A percentile compares a stretch with the other conserved stretches of the same genome.
phyloP scores from a whole-genome alignment of 768 basidiomycete genomes.

The Termitomyces bulborhizus region DNA sequence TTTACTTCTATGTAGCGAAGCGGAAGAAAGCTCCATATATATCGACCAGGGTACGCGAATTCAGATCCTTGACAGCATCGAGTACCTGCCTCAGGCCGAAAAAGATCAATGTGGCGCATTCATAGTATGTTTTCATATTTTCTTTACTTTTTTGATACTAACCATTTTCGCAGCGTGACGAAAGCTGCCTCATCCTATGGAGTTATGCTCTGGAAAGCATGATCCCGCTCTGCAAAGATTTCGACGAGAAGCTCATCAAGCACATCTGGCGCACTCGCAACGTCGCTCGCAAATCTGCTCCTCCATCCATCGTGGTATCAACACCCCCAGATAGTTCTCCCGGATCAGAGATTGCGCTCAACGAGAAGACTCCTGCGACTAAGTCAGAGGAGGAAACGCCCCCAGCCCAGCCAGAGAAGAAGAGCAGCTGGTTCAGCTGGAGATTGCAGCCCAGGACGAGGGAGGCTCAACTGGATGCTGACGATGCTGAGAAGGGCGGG shows the following conservation, averaged over 20 bases:
- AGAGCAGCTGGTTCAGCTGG: slow-evolving; percentile 40
- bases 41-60: slow-evolving; percentile 82
- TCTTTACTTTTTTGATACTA: not conserved
- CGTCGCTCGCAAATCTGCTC: slow-evolving; percentile 15
- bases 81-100: slow-evolving; percentile 65
- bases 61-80: slow-evolving; percentile 70
- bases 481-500: slow-evolving; percentile 34
- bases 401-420: slow-evolving; percentile 6
- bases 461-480: not conserved
- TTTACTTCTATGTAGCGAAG: slow-evolving; percentile 30
- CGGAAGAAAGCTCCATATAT: slow-evolving; percentile 49
- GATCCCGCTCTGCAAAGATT: slow-evolving; percentile 64
- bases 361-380: slow-evolving; percentile 26
- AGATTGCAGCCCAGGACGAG: slow-evolving; percentile 27
- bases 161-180: slow-evolving; percentile 44
- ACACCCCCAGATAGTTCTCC: slow-evolving; percentile 6
- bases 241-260: slow-evolving; percentile 74
- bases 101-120: slow-evolving; percentile 90
- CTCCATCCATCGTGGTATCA: slow-evolving; percentile 1
- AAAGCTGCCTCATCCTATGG: slow-evolving; percentile 79
- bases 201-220: slow-evolving; percentile 64
- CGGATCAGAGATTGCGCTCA: slow-evolving; percentile 23
- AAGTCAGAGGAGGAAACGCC: slow-evolving; percentile 11
- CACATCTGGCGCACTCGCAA: slow-evolving; percentile 65
- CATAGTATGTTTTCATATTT: slow-evolving; percentile 33